Base-by-base conservation (phyloP, 2,329 filamentous ascomycete species). In the Aspergillus nomiae region DNA sequence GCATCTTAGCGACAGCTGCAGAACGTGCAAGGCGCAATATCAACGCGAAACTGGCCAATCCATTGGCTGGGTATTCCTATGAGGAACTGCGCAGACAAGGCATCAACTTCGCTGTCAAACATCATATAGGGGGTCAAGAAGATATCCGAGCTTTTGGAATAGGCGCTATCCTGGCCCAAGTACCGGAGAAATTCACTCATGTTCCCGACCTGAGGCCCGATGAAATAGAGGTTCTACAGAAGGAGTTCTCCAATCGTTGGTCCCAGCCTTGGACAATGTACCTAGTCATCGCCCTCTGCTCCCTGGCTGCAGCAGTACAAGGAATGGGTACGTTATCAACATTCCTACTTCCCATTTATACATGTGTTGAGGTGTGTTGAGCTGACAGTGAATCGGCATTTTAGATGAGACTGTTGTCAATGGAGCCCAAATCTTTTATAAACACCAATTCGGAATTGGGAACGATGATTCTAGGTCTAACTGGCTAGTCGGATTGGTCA, bases 381-480 rank as follows among this genome's bases (percentile, higher is more conserved):
- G 21, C 51, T 55, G 32, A 55, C 51, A 55, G 38, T 5, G 16
- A 16, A 51, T 34, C 26, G 19, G n/a, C 12, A 54, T 41, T 58
- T n/a, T 28, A 82, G 87, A 90, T 73, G 87, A 90, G 76, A 89
- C 87, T 0, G 88, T 90, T 32, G 86, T 90, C 67, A 90, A 90
- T 69, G 88, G 88, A 50, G 88, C 87, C 10, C 89, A 91, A 67
- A 81, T 86, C 28, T 90, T 90, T 74, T 91, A 89, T 73, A 83
- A 84, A 63, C 67, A 73, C 2, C 81, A 87, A 63, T 90, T 91
- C 63, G 85, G 85, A 24, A 90, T 91, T 59, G 82, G 77, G 63
- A 74, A 78, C 57, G 66, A 75, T 36, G 51, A 55, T 56, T 66
- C 81, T 30, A 74, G 84, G 45, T 82, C 82, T 41, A 55, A 55